Conservation (phyloP, 176 grass and related monocot genomes). For the Carex myosuroides region DNA sequence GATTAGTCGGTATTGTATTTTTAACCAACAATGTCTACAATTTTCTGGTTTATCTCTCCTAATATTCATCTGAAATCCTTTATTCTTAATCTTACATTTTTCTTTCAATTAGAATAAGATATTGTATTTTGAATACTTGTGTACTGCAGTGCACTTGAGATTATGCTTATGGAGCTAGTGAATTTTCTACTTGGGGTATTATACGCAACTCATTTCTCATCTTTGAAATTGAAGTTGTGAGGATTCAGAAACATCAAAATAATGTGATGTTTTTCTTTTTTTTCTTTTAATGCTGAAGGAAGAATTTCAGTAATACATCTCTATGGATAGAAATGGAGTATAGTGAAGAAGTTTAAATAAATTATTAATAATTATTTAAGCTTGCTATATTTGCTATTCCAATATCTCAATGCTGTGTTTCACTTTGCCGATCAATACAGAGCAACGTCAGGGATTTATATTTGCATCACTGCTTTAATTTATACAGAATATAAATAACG, state of each 20-base stretch:
- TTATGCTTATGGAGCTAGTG: constrained; percentile 66
- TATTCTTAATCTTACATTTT: not conserved
- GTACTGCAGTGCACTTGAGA: constrained; percentile 66
- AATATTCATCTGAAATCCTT: not conserved
- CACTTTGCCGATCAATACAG: too few relatives aligned
- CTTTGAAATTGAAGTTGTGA: constrained; percentile 88
- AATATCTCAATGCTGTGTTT: not conserved
- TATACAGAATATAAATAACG: too few relatives aligned
- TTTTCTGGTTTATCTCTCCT: not conserved
- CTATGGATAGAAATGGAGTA: not conserved
- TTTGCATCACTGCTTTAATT: too few relatives aligned
- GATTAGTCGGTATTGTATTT: not conserved
- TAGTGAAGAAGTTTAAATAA: not conserved
- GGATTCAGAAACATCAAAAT: constrained; percentile 18
- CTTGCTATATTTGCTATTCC: not conserved
- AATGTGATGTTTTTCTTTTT: not conserved
- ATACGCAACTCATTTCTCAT: constrained; percentile 53
- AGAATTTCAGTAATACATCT: not conserved
- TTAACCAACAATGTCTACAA: not conserved
- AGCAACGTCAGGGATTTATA: too few relatives aligned
- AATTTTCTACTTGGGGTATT: constrained; percentile 76
- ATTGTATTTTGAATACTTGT: not conserved
- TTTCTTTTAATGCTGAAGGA: not conserved
- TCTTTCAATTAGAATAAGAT: not conserved
- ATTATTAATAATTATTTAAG: not conserved